phyloP scores from a whole-genome alignment of 1,284 basidiomycete genomes.

The Porphyrellus sp. region DNA sequence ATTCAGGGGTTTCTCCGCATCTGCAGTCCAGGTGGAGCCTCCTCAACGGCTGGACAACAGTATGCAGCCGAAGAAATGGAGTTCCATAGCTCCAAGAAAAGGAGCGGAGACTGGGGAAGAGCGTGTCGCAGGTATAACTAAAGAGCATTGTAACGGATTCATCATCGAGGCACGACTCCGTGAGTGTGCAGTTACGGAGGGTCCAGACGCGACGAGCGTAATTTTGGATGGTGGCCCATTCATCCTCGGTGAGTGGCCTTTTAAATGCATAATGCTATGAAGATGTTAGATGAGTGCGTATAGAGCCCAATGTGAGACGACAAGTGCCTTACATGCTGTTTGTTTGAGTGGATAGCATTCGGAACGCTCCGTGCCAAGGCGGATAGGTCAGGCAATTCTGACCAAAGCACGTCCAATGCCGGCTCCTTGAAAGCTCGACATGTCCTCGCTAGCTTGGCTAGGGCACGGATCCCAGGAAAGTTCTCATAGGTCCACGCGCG shows the following conservation, averaged over 20 bases:
- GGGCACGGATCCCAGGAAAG: not conserved
- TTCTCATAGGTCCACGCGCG: not conserved
- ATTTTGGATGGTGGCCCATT: not conserved
- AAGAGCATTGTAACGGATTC: not conserved
- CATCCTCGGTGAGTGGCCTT: not conserved
- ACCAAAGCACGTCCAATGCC: conserved; percentile 9
- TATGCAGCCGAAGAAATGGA: not conserved
- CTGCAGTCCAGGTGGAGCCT: conserved; percentile 1
- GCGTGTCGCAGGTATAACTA: not conserved
- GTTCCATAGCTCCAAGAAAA: not conserved
- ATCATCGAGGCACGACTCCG: not conserved
- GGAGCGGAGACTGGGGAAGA: conserved; percentile 1
- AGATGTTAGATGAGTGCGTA: not conserved
- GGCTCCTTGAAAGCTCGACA: conserved; percentile 10
- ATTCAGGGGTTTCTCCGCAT: not conserved
- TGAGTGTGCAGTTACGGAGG: not conserved
- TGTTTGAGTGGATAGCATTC: not conserved
- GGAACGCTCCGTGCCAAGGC: not conserved
- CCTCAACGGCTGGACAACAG: not conserved
- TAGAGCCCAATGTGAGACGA: not conserved
- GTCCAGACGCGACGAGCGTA: conserved; percentile 1
- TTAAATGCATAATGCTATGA: not conserved
- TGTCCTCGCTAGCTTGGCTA: conserved; percentile 2
- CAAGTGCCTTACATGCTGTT: not conserved
- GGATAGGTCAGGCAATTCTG: not conserved